A percentile compares a stretch with the other conserved stretches of the same genome.
Conservation (phyloP, 164 flowering plant genomes). For the Malania oleifera region DNA sequence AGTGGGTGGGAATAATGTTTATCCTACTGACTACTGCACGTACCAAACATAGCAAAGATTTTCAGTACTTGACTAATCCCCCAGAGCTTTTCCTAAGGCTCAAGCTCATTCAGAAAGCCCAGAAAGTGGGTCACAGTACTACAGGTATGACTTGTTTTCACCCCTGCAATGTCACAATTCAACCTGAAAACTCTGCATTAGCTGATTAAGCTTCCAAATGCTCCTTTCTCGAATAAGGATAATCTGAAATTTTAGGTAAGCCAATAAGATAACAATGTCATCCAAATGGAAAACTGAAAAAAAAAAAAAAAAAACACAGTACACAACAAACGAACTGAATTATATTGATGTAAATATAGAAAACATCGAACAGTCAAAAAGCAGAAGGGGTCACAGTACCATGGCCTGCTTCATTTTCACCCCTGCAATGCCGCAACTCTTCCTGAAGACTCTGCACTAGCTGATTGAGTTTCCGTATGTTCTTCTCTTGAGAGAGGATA, state of each 20-base stretch:
- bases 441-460: slow-evolving; percentile 27
- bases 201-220: slow-evolving; percentile 37
- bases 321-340: too few species aligned
- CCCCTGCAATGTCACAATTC: slow-evolving; percentile 29
- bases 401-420: slow-evolving; percentile 15
- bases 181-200: slow-evolving; percentile 24
- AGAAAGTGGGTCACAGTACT: slow-evolving; percentile 10
- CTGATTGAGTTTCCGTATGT: slow-evolving; percentile 37
- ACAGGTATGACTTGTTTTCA: slow-evolving; percentile 15
- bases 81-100: slow-evolving; percentile 23
- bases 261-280: too few species aligned
- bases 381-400: slow-evolving; percentile 13
- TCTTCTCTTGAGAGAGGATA: slow-evolving; percentile 38
- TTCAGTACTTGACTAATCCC: slow-evolving; percentile 12
- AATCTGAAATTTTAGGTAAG: slow-evolving; percentile 18
- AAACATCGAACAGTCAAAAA: too few species aligned
- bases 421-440: slow-evolving; percentile 29
- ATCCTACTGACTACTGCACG: slow-evolving; percentile 5
- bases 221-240: slow-evolving; percentile 37
- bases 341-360: too few species aligned
- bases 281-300: too few species aligned
- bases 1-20: too few species aligned
- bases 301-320: too few species aligned
- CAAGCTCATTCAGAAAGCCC: slow-evolving; percentile 23
- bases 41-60: not conserved